phyloP scores from a whole-genome alignment of 177 flowering plant genomes.

The Vitis hybrid region DNA sequence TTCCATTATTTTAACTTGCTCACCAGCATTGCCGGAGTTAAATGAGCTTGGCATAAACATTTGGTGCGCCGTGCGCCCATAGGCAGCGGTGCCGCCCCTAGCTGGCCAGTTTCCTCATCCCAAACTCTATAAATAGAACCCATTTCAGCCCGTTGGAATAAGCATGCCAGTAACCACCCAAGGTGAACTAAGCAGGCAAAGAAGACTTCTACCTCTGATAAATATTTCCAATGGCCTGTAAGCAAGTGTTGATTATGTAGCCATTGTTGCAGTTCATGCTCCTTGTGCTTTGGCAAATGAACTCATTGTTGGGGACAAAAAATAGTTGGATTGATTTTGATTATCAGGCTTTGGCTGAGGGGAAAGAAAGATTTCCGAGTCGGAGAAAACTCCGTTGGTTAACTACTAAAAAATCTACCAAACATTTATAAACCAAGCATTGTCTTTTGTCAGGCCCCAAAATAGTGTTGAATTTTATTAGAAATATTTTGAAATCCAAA shows the following conservation, averaged over 20 bases:
- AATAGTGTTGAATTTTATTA: too few species aligned
- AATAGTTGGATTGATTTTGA: conserved; percentile 11
- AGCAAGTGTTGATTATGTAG: neutral
- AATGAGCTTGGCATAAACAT: neutral
- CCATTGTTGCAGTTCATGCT: neutral
- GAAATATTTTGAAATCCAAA: neutral
- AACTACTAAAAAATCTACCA: neutral
- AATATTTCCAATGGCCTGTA: conserved; percentile 1
- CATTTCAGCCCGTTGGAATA: neutral
- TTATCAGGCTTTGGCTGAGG: conserved; percentile 22
- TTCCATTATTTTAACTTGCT: neutral
- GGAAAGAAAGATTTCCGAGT: conserved; percentile 18
- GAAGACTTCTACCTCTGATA: neutral
- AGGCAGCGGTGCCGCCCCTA: neutral
- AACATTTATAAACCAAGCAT: neutral
- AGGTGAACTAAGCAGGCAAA: neutral
- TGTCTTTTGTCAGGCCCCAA: too few species aligned
- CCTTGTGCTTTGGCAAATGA: conserved; percentile 19
- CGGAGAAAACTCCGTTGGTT: conserved; percentile 21
- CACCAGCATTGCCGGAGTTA: neutral
- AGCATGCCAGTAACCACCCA: neutral
- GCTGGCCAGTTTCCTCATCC: neutral
- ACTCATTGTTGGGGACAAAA: conserved; percentile 17
- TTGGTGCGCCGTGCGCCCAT: rapidly evolving
- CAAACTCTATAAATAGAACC: neutral